These are phyloP conservation scores for Trifolium repens DNA, from an alignment of 306 rosid genomes.

Conservation along the genomic window DNA sequence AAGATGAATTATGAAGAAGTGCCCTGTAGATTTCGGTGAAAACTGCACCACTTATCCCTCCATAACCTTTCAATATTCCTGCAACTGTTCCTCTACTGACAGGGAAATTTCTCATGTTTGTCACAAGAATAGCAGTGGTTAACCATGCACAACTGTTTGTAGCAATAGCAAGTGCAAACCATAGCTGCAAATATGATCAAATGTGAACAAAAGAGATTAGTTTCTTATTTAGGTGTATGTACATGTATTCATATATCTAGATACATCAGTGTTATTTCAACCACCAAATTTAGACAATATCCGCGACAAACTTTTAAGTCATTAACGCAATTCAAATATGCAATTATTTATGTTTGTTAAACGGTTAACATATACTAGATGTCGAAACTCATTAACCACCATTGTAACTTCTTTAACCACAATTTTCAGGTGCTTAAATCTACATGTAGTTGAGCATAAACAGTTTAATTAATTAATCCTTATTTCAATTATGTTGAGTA, in stretches of 20 bases:
- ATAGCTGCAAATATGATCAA: conserved; percentile 54
- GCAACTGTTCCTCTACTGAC: conserved; percentile 76
- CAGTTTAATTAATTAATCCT: too few species aligned
- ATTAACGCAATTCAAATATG: not conserved
- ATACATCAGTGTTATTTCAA: too few species aligned
- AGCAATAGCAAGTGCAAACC: conserved; percentile 68
- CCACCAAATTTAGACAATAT: not conserved
- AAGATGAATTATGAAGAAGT: conserved; percentile 63
- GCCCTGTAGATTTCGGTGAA: conserved; percentile 65
- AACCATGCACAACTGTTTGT: conserved; percentile 85
- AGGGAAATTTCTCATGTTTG: conserved; percentile 91
- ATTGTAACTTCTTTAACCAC: too few species aligned
- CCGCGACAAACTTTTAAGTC: not conserved
- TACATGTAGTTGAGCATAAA: not conserved
- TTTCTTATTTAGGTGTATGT: not conserved
- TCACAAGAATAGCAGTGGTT: conserved; percentile 70
- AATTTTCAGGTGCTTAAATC: not conserved
- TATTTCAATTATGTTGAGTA: too few species aligned
- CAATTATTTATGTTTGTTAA: too few species aligned
- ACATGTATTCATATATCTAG: too few species aligned
- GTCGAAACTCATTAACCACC: too few species aligned
- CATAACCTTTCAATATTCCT: conserved; percentile 77
- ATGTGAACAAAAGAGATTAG: not conserved
- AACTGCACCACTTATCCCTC: conserved; percentile 77
- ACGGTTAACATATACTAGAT: too few species aligned